A percentile compares a stretch with the other conserved stretches of the same genome.
Conservation (phyloP, 2,329 filamentous ascomycete species). For the Karstenula rhodostoma region DNA sequence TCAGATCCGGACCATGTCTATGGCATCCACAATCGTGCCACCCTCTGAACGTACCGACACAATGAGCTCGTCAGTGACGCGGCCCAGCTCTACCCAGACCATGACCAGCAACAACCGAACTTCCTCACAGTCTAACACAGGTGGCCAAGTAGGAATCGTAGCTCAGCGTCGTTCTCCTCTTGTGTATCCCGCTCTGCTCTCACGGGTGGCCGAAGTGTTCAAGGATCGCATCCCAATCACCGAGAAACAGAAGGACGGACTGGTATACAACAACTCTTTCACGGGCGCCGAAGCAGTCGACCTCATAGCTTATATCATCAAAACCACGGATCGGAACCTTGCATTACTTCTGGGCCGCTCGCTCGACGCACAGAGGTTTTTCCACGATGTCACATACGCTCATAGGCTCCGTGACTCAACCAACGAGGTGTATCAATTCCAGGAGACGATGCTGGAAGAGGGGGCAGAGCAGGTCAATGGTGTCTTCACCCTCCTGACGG, state of each 20-base stretch:
- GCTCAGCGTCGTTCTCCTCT: conserved; percentile 77
- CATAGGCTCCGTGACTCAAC: conserved; percentile 93
- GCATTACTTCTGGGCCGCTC: conserved; percentile 89
- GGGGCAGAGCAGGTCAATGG: conserved; percentile 82
- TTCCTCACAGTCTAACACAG: conserved; percentile 53
- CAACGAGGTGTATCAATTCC: conserved; percentile 95
- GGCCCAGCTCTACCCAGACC: conserved; percentile 48
- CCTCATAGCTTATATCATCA: conserved; percentile 93
- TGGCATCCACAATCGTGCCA: conserved; percentile 82
- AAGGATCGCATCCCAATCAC: conserved; percentile 84
- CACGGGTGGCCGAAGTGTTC: conserved; percentile 92
- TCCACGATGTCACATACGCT: conserved; percentile 98
- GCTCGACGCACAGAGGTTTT: conserved; percentile 97
- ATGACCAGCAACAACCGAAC: conserved; percentile 47
- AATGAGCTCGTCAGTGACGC: conserved; percentile 59
- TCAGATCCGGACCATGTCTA: conserved; percentile 80
- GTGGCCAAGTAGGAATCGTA: conserved; percentile 49
- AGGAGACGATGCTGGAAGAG: conserved; percentile 89
- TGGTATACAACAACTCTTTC: conserved; percentile 97
- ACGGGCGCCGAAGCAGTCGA: conserved; percentile 96
- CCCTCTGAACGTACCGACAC: conserved; percentile 69
- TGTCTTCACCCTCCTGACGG: conserved; percentile 93
- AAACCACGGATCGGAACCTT: conserved; percentile 94
- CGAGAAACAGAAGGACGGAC: conserved; percentile 93
- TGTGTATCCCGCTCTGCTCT: conserved; percentile 92